These are phyloP conservation scores for Beauveria bassiana DNA, from an alignment of 2,329 filamentous ascomycete species.

Conservation along the genomic window DNA sequence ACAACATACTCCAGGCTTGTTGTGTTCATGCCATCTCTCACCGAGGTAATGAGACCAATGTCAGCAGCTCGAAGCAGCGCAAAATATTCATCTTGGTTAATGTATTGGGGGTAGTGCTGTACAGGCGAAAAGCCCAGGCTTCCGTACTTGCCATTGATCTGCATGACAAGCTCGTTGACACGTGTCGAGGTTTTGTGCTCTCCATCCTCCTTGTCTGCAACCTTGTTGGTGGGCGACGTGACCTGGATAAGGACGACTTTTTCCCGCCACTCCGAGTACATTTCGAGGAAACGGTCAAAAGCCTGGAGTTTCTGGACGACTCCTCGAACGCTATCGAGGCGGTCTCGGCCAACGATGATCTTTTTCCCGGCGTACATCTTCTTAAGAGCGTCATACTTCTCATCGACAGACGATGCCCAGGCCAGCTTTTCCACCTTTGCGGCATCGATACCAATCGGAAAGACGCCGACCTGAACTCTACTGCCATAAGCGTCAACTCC, in stretches of 20 bases:
- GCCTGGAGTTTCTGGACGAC: constrained; percentile 95
- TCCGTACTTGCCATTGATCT: constrained; percentile 86
- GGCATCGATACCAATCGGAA: constrained; percentile 93
- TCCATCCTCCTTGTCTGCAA: constrained; percentile 67
- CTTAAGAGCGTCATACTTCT: constrained; percentile 65
- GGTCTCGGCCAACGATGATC: constrained; percentile 88
- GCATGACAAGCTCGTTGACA: constrained; percentile 82
- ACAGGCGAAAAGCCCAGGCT: constrained; percentile 85
- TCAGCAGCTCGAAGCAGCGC: constrained; percentile 85
- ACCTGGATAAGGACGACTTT: constrained; percentile 93
- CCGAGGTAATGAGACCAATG: constrained; percentile 89
- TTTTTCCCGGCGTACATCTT: constrained; percentile 82
- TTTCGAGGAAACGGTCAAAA: constrained; percentile 84
- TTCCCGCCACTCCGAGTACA: constrained; percentile 85
- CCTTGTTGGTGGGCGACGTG: constrained; percentile 76
- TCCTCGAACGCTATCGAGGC: constrained; percentile 86
- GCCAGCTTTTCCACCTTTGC: constrained; percentile 67
- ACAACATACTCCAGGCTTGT: constrained; percentile 92
- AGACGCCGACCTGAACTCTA: constrained; percentile 84
- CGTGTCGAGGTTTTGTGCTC: constrained; percentile 79
- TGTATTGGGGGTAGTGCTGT: constrained; percentile 90
- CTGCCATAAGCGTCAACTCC: constrained; percentile 85
- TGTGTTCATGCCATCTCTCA: constrained; percentile 96
- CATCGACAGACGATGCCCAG: constrained; percentile 61
- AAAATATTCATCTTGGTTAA: constrained; percentile 86